A percentile compares a stretch with the other conserved stretches of the same genome.
Evolutionary conservation across 225 moss, liverwort and hornwort species (phyloP).

Genomic region (Anthoceros angustus): DNA sequence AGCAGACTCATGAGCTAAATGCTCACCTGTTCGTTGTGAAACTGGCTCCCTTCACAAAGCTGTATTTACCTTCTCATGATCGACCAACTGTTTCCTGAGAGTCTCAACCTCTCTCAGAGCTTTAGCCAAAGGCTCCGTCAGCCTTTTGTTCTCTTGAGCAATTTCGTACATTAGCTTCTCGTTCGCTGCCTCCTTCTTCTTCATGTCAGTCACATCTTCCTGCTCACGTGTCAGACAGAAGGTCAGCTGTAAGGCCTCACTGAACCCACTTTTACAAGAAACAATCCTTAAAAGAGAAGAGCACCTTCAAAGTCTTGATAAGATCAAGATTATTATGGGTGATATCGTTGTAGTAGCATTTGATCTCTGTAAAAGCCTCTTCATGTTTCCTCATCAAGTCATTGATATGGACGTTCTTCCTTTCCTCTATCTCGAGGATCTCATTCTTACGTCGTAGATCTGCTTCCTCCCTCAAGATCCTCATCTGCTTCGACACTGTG

Average conservation of each 20-base stretch:
- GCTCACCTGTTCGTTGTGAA: background rate
- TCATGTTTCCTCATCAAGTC: slow-evolving; percentile 83
- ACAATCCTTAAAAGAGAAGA: background rate
- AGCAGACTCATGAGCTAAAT: background rate
- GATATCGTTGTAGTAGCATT: slow-evolving; percentile 91
- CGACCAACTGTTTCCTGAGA: slow-evolving; percentile 27
- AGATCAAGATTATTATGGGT: slow-evolving; percentile 87
- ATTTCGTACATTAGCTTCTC: slow-evolving; percentile 78
- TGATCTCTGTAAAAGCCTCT: slow-evolving; percentile 87
- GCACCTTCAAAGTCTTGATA: slow-evolving; percentile 73
- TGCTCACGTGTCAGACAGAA: slow-evolving; percentile 6
- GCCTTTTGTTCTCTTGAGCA: slow-evolving; percentile 75
- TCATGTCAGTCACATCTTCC: slow-evolving; percentile 80
- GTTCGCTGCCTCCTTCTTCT: slow-evolving; percentile 65
- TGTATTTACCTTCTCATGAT: slow-evolving; percentile 46
- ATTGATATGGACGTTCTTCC: slow-evolving; percentile 64
- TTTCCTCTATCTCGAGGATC: slow-evolving; percentile 75
- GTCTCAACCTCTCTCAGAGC: slow-evolving; percentile 61
- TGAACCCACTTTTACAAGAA: background rate
- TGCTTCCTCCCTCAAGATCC: slow-evolving; percentile 48
- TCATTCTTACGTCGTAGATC: slow-evolving; percentile 68
- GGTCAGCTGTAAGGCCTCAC: background rate
- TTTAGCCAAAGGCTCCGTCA: slow-evolving; percentile 53
- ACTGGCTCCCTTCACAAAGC: background rate
- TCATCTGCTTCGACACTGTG: slow-evolving; percentile 38